Conservation (phyloP, 2,329 filamentous ascomycete species). For the Colletotrichum shisoi region DNA sequence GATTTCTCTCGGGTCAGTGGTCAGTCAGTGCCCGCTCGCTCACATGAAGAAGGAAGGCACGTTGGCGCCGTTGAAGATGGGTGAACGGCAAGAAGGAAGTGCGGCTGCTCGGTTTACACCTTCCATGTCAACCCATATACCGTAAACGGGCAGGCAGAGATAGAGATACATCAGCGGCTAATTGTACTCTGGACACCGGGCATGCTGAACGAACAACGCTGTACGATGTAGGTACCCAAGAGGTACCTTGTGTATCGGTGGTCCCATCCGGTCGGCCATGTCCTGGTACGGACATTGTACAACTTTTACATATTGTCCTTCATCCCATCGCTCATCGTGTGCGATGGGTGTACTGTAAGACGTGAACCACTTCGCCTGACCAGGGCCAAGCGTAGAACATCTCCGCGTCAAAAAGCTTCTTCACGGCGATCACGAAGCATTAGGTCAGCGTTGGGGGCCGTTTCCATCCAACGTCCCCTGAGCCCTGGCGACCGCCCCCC, state of each 20-base stretch:
- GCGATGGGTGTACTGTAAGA: too few relatives aligned
- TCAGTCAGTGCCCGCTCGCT: neutral
- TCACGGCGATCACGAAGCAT: neutral
- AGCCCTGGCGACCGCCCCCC: neutral
- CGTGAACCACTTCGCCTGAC: neutral
- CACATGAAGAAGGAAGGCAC: neutral
- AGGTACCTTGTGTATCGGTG: too few relatives aligned
- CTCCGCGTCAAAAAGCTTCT: neutral
- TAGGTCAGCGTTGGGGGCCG: neutral
- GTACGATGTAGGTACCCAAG: too few relatives aligned
- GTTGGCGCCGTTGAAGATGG: neutral
- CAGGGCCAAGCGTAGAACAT: neutral
- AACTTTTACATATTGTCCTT: neutral
- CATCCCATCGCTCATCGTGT: neutral
- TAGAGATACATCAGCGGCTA: neutral
- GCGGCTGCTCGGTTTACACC: neutral
- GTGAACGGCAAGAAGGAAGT: neutral
- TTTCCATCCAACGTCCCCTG: constrained; percentile 10
- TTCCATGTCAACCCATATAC: neutral
- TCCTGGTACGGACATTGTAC: too few relatives aligned
- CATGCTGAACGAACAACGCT: too few relatives aligned
- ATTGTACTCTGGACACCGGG: neutral
- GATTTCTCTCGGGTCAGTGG: neutral
- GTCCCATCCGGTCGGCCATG: too few relatives aligned
- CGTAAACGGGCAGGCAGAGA: neutral